Base-by-base conservation (phyloP, 192 early-diverging fungal species). In the Backusella macrospora region DNA sequence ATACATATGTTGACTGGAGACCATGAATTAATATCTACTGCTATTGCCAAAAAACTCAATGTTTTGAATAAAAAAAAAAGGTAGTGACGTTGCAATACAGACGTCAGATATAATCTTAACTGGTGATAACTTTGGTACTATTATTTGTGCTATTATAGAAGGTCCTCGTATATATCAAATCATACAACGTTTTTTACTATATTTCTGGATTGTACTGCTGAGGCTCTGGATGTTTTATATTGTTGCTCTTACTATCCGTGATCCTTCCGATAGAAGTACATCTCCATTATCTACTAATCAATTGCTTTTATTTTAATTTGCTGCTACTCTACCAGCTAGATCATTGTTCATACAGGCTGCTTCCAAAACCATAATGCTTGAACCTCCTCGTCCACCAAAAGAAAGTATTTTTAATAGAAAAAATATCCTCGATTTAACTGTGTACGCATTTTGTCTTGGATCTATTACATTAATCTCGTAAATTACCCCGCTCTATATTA, bases 1-100 rank as follows among this genome's bases (percentile, higher is more conserved):
- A 96, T 98, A 15, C 90, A 95, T 64, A 98, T 98, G 96, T 87
- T 98, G 52, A 98, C 97, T 0, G 96, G 96, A 62, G 96, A 98
- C 72, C 96, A 98, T 74, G 88, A 93, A 4, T 83, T 89, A 38
- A 97, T 95, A 0, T 96, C 95, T 2, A 85, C 91, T 3, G 94
- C 97, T 0, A 98, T 98, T 81, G 95, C 96, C 16, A 90, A 89
- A 49, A 87, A 98, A 74, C 80, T 96, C 13, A 91, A 92, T 38
- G 95, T 96, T 71, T 77, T 96, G 52, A 70, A 78, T 49, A 72
- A 65, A 43, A 16, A 38, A 93, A 70, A 88, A 89, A 23, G 96
- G 96, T 29, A 95, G 93, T 0, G 96, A 98, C 77, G 95, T 98
- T 68, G 96, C 96, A 66, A 96, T 95, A 79, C 83, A 90, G 6